Base-by-base conservation (phyloP, 176 grass and related monocot species). In the Aegilops speltoides region DNA sequence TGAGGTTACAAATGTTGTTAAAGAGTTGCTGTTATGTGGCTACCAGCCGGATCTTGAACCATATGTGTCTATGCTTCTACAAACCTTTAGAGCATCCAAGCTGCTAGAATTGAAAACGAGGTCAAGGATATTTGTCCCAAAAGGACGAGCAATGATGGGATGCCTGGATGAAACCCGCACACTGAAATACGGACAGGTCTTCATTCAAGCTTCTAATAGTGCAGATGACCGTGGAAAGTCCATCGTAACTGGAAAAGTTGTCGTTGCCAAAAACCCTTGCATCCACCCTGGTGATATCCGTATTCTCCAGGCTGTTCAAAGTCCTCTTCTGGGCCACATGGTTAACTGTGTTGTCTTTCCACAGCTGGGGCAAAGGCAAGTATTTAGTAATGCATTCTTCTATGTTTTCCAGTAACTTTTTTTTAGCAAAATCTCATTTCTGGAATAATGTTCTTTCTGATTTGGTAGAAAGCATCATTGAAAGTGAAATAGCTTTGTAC, bases 321-420 rank as follows among this genome's bases (percentile, higher is more conserved):
- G 91, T 84, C 96, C 90, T 84, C 15, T n/a, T 76, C 78, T 98
- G 82, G 86, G 65, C 38, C 96, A 98, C 83, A 86, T 98, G 91
- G 83, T 94, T 88, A 89, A 98, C 76, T 98, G 96, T 82, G 84
- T 98, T 41, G 96, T 98, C 84, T 98, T 98, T 90, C 96, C 96
- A 25, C 96, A 98, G 69, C 88, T 92, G 68, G 96, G 96, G 46
- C 31, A 36, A 50, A 98, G 96, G 93, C 89, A 80, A 90, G 83
- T 70, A 6, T 73, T 77, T 77, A 60, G 19, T 50, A 43, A 41
- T 63, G 61, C 84, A 68, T 83, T 87, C 10, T 24, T 2, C 15
- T 79, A 80, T 8, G 28, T 62, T 80, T 87, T 71, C 40, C 43
- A 76, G 66, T 41, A 11, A 43, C 37, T 19, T n/a, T 0, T 33